phyloP scores from a whole-genome alignment of 1,139 yeast genomes.

The Zygoascus sp. region DNA sequence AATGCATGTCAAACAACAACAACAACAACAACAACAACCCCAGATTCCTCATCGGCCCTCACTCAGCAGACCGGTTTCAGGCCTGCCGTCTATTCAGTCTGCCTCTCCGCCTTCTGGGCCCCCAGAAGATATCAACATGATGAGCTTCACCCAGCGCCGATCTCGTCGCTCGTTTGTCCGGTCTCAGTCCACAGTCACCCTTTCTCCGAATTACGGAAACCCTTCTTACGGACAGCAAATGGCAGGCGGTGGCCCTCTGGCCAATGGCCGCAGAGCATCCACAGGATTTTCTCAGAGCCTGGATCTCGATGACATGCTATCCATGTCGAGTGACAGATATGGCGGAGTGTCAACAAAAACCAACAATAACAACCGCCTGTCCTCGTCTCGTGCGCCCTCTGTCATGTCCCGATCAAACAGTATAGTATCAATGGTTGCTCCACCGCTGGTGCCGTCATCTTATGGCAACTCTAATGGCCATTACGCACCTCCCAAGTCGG shows the following conservation, averaged over 20 bases:
- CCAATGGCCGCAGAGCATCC: background rate
- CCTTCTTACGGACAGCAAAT: background rate
- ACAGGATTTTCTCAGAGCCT: constrained; percentile 6
- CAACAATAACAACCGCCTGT: background rate
- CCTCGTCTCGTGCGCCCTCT: constrained; percentile 3
- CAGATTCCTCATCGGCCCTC: constrained; percentile 1
- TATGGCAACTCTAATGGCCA: background rate
- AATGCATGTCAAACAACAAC: background rate
- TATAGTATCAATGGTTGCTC: constrained; percentile 2
- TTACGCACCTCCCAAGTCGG: background rate
- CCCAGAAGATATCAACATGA: constrained; percentile 29
- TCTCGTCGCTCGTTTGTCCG: constrained; percentile 17
- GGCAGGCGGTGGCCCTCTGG: background rate
- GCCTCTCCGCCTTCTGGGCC: background rate
- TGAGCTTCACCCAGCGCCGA: constrained; percentile 26
- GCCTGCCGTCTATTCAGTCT: constrained; percentile 5
- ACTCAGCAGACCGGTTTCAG: constrained; percentile 7
- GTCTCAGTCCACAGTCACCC: constrained; percentile 4
- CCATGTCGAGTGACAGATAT: constrained; percentile 7
- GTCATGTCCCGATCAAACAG: constrained; percentile 1
- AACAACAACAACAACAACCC: too few relatives aligned
- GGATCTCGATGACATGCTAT: background rate
- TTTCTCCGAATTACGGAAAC: constrained; percentile 6
- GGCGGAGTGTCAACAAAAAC: constrained; percentile 5
- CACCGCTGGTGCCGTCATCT: constrained; percentile 6